Conservation (phyloP, 177 flowering plant species). For the Vitis hybrid region DNA sequence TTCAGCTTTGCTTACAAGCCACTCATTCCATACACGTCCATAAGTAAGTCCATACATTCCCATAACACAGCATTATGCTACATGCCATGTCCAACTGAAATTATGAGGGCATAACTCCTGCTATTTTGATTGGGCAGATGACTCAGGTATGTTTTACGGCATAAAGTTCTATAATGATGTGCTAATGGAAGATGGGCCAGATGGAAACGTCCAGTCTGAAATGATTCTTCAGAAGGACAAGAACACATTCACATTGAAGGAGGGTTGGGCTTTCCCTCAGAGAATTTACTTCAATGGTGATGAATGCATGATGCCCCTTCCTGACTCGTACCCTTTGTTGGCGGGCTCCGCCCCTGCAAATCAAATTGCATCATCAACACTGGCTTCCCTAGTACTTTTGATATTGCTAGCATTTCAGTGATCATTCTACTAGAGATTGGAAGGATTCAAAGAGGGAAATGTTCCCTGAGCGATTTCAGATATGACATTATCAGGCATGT, state of each 20-base stretch:
- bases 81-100: too few relatives aligned
- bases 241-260: slow-evolving; percentile 3
- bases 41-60: slow-evolving; percentile 49
- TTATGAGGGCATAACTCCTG: too few relatives aligned
- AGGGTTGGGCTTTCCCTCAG: slow-evolving; percentile 3
- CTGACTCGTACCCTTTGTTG: slow-evolving; percentile 9
- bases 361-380: not conserved
- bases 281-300: slow-evolving; percentile 11
- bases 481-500: too few relatives aligned
- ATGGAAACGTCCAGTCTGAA: not conserved
- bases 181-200: slow-evolving; percentile 8
- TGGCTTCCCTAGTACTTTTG: not conserved
- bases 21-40: slow-evolving; percentile 61
- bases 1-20: slow-evolving; percentile 88
- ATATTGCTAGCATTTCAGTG: not conserved
- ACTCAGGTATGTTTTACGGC: slow-evolving; percentile 11
- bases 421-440: not conserved
- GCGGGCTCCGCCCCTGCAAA: not conserved
- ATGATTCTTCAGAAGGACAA: not conserved
- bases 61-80: too few relatives aligned
- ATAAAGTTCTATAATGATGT: slow-evolving; percentile 11
- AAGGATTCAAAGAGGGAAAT: not conserved
- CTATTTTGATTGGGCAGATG: slow-evolving; percentile 5
- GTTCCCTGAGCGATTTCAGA: not conserved
- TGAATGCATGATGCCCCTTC: slow-evolving; percentile 14